phyloP scores from a whole-genome alignment of 1,139 yeast genomes.

The Ogataea hybrid region DNA sequence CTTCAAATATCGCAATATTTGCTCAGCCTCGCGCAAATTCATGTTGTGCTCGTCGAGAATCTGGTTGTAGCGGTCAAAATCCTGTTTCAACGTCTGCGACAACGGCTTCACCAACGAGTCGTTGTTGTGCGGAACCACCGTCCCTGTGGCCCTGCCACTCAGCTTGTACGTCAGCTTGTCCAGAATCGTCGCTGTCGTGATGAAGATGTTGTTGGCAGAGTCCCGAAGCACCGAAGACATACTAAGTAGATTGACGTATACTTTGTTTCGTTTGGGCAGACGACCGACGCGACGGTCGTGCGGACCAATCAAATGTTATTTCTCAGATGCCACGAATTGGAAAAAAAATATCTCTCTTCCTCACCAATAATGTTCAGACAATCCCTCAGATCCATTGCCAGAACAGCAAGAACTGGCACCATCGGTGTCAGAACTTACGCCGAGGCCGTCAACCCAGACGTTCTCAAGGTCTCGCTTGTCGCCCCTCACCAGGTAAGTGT shows the following conservation, averaged over 20 bases:
- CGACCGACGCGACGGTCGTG: slow-evolving; percentile 12
- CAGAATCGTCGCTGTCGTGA: slow-evolving; percentile 30
- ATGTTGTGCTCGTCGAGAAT: slow-evolving; percentile 37
- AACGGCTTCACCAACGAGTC: slow-evolving; percentile 26
- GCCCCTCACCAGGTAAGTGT: slow-evolving; percentile 74
- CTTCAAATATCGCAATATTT: slow-evolving; percentile 33
- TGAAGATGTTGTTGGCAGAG: slow-evolving; percentile 31
- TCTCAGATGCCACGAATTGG: slow-evolving; percentile 10
- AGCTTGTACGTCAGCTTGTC: slow-evolving; percentile 32
- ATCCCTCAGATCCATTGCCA: slow-evolving; percentile 57
- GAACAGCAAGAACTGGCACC: slow-evolving; percentile 48
- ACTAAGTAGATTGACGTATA: too few species aligned
- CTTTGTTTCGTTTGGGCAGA: not conserved
- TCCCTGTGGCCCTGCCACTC: slow-evolving; percentile 23
- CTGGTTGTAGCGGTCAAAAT: slow-evolving; percentile 33
- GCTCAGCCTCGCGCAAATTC: slow-evolving; percentile 35
- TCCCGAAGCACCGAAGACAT: slow-evolving; percentile 29
- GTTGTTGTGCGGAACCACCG: slow-evolving; percentile 33
- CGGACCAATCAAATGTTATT: slow-evolving; percentile 15
- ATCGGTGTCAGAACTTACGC: slow-evolving; percentile 74
- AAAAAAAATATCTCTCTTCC: slow-evolving; percentile 6
- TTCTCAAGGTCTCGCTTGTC: slow-evolving; percentile 84
- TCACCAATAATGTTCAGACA: slow-evolving; percentile 57
- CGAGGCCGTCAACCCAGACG: slow-evolving; percentile 70
- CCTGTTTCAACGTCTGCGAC: slow-evolving; percentile 26